Base-by-base conservation (phyloP, 2,329 filamentous ascomycete genomes). In the Trichoderma sp. region DNA sequence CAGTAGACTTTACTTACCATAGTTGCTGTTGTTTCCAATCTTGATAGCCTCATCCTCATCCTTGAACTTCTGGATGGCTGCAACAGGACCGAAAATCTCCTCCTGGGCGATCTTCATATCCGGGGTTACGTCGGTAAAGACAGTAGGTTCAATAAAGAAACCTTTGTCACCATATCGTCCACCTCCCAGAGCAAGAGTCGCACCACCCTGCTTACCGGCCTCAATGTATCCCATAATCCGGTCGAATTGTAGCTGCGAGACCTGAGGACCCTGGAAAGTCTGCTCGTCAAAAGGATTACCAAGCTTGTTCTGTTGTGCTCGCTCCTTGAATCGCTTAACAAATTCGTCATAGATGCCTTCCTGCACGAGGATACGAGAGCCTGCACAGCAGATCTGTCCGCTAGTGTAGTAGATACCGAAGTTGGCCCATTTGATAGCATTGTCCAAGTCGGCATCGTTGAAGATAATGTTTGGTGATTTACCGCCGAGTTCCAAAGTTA, bases 151-250 rank as follows among this genome's bases (percentile, higher is more conserved):
- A 81, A 88, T 93, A 83, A 92, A 93, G 80, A 85, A 20, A 90
- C 91, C 58, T 3, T 93, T 94, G 3, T 47, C 68, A 8, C 34
- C 32, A 23, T 59, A 34, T 15, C 53, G 53, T n/a, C 81, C 79
- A 1, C 94, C 94, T 55, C 93, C 92, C 34, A 90, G 81, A 32
- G 93, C 79, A 39, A 95, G 83, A 77, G 88, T 90, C 6, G 84
- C 92, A 47, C 93, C 93, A 7, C 93, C 93, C 77, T 96, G 92
- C 68, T 88, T 84, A 34, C 95, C 91, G 78, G 95, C 92, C 55
- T 87, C 23, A 26, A 74, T 71, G 67, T 72, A 62, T 6, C 17
- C 39, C 15, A 55, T 30, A 3, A 74, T 67, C 7, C 70, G 70
- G 12, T 62, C 59, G 26, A 36, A 83, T 32, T 93, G 88, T 39